Percentiles rank a stretch among this genome's conserved stretches.
Conservation (phyloP, 2,329 filamentous ascomycete species). For the Hymenoscyphus salicellus region DNA sequence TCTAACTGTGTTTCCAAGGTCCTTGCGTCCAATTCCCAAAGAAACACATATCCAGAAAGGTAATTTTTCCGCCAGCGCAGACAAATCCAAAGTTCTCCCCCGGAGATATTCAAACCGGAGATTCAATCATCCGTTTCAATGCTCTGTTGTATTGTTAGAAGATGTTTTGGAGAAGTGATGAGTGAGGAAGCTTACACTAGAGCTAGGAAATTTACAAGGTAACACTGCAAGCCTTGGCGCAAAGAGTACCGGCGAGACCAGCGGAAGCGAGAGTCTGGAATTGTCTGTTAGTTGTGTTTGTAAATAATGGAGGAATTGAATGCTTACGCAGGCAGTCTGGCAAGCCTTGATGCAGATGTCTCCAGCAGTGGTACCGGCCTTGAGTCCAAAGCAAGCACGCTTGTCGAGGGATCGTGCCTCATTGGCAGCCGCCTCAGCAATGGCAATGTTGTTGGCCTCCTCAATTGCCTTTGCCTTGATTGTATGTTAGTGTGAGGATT, state of each 20-base stretch:
- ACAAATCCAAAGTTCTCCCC: background rate
- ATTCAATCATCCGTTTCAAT: background rate
- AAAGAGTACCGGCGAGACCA: background rate
- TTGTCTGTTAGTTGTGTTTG: background rate
- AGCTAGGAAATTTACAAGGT: background rate
- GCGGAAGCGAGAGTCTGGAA: background rate
- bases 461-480: background rate
- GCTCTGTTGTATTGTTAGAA: background rate
- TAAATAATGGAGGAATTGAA: background rate
- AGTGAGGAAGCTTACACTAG: background rate
- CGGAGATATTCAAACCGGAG: background rate
- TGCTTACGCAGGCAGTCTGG: background rate
- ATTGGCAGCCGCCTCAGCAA: background rate
- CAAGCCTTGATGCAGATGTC: background rate
- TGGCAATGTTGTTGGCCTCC: background rate
- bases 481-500: background rate
- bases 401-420: background rate
- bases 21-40: background rate
- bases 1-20: background rate
- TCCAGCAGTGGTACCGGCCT: background rate
- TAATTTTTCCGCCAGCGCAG: background rate
- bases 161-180: background rate
- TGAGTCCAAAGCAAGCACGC: background rate
- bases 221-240: background rate
- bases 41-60: background rate